Percentiles rank a stretch among this genome's conserved stretches.
phyloP scores from a whole-genome alignment of 305 asterid genomes.

The Fraxinus baroniana region DNA sequence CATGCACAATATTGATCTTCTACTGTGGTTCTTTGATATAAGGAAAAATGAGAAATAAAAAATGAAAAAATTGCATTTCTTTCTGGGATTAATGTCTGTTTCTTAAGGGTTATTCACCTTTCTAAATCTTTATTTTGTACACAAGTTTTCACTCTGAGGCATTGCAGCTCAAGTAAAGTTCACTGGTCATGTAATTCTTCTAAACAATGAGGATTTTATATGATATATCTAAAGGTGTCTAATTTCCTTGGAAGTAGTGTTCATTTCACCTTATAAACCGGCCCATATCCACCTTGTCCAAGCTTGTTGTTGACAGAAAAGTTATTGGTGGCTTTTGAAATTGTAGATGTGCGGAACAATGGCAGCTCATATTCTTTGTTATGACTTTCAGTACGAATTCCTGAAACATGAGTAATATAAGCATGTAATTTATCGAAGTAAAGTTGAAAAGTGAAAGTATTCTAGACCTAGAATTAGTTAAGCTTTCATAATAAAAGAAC shows the following conservation, averaged over 20 bases:
- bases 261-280: constrained; percentile 27
- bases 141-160: too few relatives aligned
- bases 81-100: not conserved
- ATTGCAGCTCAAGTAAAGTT: not conserved
- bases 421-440: not conserved
- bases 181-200: not conserved
- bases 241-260: not conserved
- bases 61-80: not conserved
- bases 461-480: not conserved
- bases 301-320: constrained; percentile 39
- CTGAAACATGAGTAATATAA: not conserved
- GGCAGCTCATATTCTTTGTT: constrained; percentile 36
- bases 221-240: not conserved
- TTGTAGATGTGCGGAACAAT: constrained; percentile 19
- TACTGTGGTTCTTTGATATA: too few relatives aligned
- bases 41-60: too few relatives aligned
- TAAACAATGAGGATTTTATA: too few relatives aligned
- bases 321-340: constrained; percentile 35
- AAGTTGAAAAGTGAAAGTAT: not conserved
- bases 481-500: not conserved
- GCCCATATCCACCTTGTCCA: constrained; percentile 51
- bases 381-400: not conserved
- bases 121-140: too few relatives aligned
- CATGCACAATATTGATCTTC: too few relatives aligned
- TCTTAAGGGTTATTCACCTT: not conserved